phyloP scores from a whole-genome alignment of 257 asterid genomes.

The Solanum raphanifolium region DNA sequence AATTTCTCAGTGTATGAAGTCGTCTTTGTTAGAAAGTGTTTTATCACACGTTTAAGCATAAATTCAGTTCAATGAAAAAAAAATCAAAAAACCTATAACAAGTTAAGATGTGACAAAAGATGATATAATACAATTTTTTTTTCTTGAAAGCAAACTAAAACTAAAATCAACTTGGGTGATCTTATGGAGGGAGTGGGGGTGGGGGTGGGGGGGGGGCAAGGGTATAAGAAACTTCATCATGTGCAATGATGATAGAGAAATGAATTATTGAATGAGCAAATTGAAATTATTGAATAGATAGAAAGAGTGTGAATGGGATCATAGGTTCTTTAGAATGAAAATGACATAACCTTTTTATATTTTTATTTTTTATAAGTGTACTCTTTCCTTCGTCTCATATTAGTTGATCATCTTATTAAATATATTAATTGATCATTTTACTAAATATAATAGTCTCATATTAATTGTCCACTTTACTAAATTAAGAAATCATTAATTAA shows the following conservation, averaged over 20 bases:
- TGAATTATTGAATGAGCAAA: neutral
- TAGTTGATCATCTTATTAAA: too few relatives aligned
- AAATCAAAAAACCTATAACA: neutral
- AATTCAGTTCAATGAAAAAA: too few relatives aligned
- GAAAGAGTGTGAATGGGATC: neutral
- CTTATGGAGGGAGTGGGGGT: neutral
- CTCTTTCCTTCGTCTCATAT: neutral
- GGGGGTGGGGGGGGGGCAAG: neutral
- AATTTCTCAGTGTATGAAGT: too few relatives aligned
- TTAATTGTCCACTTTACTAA: too few relatives aligned
- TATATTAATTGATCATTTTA: too few relatives aligned
- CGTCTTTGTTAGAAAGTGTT: too few relatives aligned
- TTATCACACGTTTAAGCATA: neutral
- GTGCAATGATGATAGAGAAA: neutral
- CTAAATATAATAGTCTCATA: neutral
- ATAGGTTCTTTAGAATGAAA: constrained; percentile 15
- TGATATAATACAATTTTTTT: neutral
- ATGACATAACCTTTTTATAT: constrained; percentile 6
- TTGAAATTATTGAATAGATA: neutral
- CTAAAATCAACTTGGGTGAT: neutral
- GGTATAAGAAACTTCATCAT: neutral
- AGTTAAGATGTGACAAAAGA: neutral
- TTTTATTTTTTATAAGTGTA: too few relatives aligned
- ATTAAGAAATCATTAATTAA: too few relatives aligned
- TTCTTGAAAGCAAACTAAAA: neutral